Conservation (phyloP, 179 eudicot genomes). For the Camellia oleifera region DNA sequence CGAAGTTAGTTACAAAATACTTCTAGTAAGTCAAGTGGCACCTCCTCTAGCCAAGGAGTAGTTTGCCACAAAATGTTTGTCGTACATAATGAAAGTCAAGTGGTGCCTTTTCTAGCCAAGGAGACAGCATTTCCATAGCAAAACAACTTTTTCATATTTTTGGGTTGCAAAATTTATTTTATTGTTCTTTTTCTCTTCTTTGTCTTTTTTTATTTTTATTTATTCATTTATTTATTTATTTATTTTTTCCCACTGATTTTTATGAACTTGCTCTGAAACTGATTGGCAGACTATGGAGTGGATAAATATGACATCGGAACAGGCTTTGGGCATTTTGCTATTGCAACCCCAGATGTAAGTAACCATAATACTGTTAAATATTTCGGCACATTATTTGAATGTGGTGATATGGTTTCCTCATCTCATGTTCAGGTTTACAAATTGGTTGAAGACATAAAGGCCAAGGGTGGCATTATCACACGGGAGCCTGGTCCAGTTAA, state of each 20-base stretch:
- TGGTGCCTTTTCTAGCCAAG: background rate
- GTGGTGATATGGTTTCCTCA: background rate
- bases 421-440: constrained; percentile 62
- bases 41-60: too few species aligned
- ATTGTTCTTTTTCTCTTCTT: background rate
- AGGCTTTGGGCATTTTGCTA: constrained; percentile 97
- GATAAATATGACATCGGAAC: constrained; percentile 89
- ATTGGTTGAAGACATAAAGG: constrained; percentile 59
- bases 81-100: background rate
- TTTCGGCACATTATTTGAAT: background rate
- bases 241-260: background rate
- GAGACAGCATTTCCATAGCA: background rate
- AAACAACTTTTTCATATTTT: background rate
- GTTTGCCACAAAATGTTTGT: background rate
- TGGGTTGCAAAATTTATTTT: background rate
- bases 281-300: constrained; percentile 77
- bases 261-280: constrained; percentile 7
- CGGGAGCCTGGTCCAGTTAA: constrained; percentile 95
- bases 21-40: too few species aligned
- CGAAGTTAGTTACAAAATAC: background rate
- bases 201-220: background rate
- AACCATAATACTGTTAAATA: background rate
- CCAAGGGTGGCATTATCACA: constrained; percentile 76
- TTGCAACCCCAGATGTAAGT: constrained; percentile 88
- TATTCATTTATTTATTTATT: too few species aligned